Percentiles rank a stretch among this genome's conserved stretches.
Evolutionary conservation across 768 basidiomycete species (phyloP).

Genomic region (Leccinum incarnatum): DNA sequence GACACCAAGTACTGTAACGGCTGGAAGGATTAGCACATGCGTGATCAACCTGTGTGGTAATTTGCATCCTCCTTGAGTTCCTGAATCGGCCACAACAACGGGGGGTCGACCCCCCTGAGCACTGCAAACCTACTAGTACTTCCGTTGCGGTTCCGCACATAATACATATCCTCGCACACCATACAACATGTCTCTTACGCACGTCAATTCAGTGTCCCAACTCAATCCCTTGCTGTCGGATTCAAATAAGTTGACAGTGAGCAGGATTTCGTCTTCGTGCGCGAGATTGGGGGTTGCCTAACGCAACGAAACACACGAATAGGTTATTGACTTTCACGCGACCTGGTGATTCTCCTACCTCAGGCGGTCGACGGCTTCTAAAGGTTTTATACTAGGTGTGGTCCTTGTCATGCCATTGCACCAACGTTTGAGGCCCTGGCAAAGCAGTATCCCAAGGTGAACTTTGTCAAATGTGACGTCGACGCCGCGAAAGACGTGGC

Average conservation of each 20-base stretch:
- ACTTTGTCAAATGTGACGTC: constrained; percentile 84
- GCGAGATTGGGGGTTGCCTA: neutral
- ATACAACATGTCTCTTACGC: constrained; percentile 53
- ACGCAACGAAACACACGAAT: constrained; percentile 32
- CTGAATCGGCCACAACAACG: no score
- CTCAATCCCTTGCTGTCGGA: constrained; percentile 57
- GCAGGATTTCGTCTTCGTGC: constrained; percentile 6
- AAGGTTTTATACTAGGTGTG: constrained; percentile 55
- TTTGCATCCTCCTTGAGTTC: no score
- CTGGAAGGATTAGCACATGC: neutral
- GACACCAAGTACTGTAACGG: neutral
- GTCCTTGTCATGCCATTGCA: constrained; percentile 81
- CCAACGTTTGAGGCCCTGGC: constrained; percentile 70
- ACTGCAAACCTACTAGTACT: no score
- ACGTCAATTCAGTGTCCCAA: constrained; percentile 61
- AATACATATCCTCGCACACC: neutral
- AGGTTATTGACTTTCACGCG: constrained; percentile 89
- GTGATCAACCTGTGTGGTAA: neutral
- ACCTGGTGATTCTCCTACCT: constrained; percentile 52
- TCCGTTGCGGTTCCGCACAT: no score
- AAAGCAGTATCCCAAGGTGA: constrained; percentile 64
- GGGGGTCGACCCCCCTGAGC: no score
- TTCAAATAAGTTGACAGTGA: constrained; percentile 64
- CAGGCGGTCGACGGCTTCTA: constrained; percentile 7
- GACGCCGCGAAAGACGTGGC: constrained; percentile 72